Conservation (phyloP, 1,139 yeast species). For the Pichia cactophila region DNA sequence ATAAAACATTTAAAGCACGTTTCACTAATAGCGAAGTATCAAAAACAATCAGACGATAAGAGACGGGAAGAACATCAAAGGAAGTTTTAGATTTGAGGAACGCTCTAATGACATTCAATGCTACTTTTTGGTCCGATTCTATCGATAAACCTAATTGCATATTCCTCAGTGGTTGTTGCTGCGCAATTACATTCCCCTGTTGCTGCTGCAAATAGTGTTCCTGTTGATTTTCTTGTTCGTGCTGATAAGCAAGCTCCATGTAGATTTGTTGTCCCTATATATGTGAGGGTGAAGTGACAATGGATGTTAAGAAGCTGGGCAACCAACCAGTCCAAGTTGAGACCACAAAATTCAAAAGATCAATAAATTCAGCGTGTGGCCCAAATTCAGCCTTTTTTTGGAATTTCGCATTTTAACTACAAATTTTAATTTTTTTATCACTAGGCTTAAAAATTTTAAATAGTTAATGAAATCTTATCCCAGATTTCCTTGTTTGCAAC, state of each 20-base stretch:
- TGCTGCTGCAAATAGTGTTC: background rate
- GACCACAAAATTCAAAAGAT: background rate
- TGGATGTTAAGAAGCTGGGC: background rate
- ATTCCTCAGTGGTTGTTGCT: background rate
- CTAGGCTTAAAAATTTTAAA: too few relatives aligned
- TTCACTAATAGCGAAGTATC: conserved; percentile 89
- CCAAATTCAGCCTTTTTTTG: background rate
- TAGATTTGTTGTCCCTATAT: background rate
- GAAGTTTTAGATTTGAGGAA: conserved; percentile 88
- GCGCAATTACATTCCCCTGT: background rate
- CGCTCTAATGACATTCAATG: conserved; percentile 69
- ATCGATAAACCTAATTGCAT: background rate
- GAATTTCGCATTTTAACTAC: background rate
- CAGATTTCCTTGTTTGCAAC: background rate
- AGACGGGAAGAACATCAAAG: conserved; percentile 93
- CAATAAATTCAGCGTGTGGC: too few relatives aligned
- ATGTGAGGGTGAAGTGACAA: background rate
- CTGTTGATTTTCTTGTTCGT: background rate
- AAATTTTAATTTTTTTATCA: background rate
- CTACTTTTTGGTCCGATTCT: conserved; percentile 49
- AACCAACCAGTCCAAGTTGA: background rate
- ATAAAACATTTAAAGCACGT: conserved; percentile 78
- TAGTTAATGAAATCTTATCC: too few relatives aligned
- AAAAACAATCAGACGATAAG: conserved; percentile 84
- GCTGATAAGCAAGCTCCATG: background rate